Conservation (phyloP, 2,329 filamentous ascomycete genomes). For the Hypoxylon sp. region DNA sequence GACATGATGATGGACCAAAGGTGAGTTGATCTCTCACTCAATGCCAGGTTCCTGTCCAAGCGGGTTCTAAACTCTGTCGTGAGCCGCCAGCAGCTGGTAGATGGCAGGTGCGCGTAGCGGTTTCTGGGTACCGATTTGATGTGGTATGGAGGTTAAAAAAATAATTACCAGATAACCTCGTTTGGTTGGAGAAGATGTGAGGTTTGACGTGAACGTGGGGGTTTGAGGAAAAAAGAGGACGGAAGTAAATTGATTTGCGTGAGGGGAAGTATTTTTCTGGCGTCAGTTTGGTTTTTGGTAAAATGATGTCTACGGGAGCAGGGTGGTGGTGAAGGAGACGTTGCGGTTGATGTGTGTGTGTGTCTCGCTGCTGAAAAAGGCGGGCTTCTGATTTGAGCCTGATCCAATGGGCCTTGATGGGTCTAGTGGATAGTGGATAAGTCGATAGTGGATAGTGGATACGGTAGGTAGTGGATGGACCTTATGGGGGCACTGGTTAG, state of each 20-base stretch:
- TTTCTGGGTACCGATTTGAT: slow-evolving; percentile 21
- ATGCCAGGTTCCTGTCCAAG: slow-evolving; percentile 44
- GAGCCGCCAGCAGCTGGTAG: slow-evolving; percentile 27
- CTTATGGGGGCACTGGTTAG: slow-evolving; percentile 1
- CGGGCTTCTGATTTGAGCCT: slow-evolving; percentile 39
- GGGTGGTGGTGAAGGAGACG: slow-evolving; percentile 26
- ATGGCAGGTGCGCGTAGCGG: slow-evolving; percentile 25
- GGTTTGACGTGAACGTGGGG: slow-evolving; percentile 41
- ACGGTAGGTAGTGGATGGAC: slow-evolving; percentile 1
- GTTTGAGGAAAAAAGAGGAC: slow-evolving; percentile 22
- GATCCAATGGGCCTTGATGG: slow-evolving; percentile 20
- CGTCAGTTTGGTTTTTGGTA: slow-evolving; percentile 37
- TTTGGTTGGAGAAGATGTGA: slow-evolving; percentile 42
- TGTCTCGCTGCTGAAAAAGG: slow-evolving; percentile 37
- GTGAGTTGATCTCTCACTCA: slow-evolving; percentile 37
- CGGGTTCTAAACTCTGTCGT: slow-evolving; percentile 33
- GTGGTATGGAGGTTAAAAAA: slow-evolving; percentile 22
- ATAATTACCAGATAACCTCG: slow-evolving; percentile 25
- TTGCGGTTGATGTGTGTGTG: slow-evolving; percentile 33
- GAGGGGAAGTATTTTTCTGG: slow-evolving; percentile 43
- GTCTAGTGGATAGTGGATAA: background rate
- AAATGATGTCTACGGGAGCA: slow-evolving; percentile 40
- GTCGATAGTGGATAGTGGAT: no score
- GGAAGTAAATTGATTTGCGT: slow-evolving; percentile 39
- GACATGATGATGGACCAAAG: slow-evolving; percentile 58